Evolutionary conservation across 352 stramenopile species (phyloP), one percentile per base, ranked within the genome.

Genomic region (Phytophthora sansomeana): DNA sequence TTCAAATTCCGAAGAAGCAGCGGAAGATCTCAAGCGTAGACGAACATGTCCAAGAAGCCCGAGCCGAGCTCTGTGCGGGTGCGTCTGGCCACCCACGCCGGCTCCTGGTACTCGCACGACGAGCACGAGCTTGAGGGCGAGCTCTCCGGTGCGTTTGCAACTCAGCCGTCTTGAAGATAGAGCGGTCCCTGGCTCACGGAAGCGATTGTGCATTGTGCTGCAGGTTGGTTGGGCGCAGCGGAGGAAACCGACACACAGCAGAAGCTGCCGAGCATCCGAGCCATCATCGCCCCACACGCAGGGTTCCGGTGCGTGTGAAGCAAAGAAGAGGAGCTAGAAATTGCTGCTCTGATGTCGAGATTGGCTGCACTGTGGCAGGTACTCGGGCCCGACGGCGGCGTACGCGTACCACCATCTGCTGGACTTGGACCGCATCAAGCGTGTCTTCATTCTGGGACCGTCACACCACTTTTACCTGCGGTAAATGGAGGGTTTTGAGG

Each of bases 381-480:
- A 99, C 74, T 98, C 92, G 28, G 97, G 96, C 5, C 83, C 94
- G 21, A 99, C 96, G 3, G 96, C 96, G 4, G 97, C 95, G 21
- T 96, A 92, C 74, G 96, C 93, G 44, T 99, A 98, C 72, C 77
- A 93, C 47, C 85, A 97, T 26, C 48, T 99, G 29, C 61, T 89
- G 33, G 68, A 92, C n/a, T 64, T 91, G 33, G 69, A 85, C 28
- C 64, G 70, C 49, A 74, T 96, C 29, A 86, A 87, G 59, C 91
- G 81, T 48, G 83, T 95, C 44, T 96, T 98, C 57, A 96, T 98
- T 55, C 78, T 99, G 7, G 96, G 98, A 14, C 96, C 97, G 21
- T 98, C 92, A 42, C 97, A 99, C 78, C 96, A 99, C 74, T 96
- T 98, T 16, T 98, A 98, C 76, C 72, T 99, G 49, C 78, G 79